Evolutionary conservation across 164 flowering plant genomes (phyloP).

Genomic region (Piper longum): DNA sequence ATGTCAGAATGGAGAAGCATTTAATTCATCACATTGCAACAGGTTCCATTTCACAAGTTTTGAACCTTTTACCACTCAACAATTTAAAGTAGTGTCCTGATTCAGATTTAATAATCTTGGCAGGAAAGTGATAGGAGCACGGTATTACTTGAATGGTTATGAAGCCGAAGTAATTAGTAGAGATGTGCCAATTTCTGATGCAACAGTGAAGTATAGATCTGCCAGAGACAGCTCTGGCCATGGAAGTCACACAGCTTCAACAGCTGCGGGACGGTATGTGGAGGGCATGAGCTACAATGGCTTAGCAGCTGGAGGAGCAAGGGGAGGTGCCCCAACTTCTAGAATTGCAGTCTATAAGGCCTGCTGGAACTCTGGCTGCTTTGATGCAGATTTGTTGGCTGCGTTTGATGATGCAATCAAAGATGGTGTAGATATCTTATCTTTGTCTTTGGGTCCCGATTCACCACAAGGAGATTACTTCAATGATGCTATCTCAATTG

Average conservation of each 20-base stretch:
- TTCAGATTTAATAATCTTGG: slow-evolving; percentile 1
- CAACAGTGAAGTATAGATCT: slow-evolving; percentile 32
- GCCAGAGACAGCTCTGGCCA: slow-evolving; percentile 74
- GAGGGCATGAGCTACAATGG: slow-evolving; percentile 46
- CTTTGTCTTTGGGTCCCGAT: slow-evolving; percentile 62
- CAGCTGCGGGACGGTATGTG: slow-evolving; percentile 68
- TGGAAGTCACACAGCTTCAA: slow-evolving; percentile 87
- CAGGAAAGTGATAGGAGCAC: slow-evolving; percentile 79
- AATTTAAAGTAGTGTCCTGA: no score
- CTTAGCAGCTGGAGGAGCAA: slow-evolving; percentile 60
- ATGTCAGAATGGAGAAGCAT: slow-evolving; percentile 64
- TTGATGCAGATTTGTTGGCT: slow-evolving; percentile 65
- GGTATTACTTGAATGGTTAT: slow-evolving; percentile 51
- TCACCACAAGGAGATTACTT: slow-evolving; percentile 66
- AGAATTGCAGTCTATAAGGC: slow-evolving; percentile 73
- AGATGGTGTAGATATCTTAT: slow-evolving; percentile 64
- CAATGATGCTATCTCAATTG: slow-evolving; percentile 67
- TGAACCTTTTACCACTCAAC: not conserved
- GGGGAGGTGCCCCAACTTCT: slow-evolving; percentile 81
- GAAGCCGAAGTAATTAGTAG: slow-evolving; percentile 40
- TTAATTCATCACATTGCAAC: slow-evolving; percentile 66
- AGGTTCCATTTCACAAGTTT: slow-evolving; percentile 27
- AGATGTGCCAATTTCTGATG: slow-evolving; percentile 2
- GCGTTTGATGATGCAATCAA: slow-evolving; percentile 80
- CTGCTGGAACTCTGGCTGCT: slow-evolving; percentile 78